Evolutionary conservation across 306 rosid genomes (phyloP).

Genomic region (Prunus campanulata): DNA sequence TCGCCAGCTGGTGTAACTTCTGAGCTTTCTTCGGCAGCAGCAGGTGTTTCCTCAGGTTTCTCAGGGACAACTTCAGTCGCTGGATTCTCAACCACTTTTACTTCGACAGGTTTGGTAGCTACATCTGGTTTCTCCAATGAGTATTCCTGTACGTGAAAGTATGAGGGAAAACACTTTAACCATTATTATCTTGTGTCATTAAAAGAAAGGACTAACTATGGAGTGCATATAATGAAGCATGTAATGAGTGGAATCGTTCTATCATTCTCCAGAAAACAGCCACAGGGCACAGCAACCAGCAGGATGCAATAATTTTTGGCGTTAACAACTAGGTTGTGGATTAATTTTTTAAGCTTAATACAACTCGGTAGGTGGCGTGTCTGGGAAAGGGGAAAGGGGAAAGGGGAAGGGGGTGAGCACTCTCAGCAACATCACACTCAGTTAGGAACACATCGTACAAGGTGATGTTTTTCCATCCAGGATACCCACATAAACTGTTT

Average conservation of each 20-base stretch:
- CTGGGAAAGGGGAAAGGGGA: neutral
- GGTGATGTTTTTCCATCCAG: neutral
- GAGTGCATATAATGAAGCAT: neutral
- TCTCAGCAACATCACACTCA: neutral
- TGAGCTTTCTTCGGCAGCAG: conserved; percentile 31
- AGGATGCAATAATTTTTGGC: neutral
- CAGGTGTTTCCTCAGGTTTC: conserved; percentile 42
- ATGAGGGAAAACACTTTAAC: neutral
- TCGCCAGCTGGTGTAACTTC: conserved; percentile 28
- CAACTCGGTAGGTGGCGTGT: neutral
- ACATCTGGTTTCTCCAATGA: conserved; percentile 46
- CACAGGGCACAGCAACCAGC: neutral
- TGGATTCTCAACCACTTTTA: conserved; percentile 55
- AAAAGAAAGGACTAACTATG: neutral
- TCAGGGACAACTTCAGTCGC: conserved; percentile 39
- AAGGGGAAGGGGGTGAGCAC: neutral
- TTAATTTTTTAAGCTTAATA: neutral
- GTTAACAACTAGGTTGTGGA: neutral
- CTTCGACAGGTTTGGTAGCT: conserved; percentile 49
- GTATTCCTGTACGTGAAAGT: conserved; percentile 58
- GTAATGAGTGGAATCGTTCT: neutral
- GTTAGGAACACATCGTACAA: neutral
- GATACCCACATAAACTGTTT: neutral
- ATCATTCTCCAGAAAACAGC: neutral
- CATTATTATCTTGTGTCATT: neutral